phyloP scores from a whole-genome alignment of 768 basidiomycete genomes.

The Crepidotus variabilis region DNA sequence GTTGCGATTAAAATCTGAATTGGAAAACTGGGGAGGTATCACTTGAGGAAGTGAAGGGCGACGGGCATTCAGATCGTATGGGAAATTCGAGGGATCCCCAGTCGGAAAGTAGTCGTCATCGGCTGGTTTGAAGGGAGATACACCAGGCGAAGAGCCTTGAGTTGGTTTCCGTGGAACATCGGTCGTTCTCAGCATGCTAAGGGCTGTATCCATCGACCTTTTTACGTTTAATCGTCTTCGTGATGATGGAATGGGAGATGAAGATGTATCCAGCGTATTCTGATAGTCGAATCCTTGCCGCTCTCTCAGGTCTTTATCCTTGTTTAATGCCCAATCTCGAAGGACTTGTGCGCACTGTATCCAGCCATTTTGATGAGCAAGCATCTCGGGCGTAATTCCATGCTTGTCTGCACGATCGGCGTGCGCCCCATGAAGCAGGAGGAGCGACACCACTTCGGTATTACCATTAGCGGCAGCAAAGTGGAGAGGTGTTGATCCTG shows the following conservation, averaged over 20 bases:
- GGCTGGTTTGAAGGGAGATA: background rate
- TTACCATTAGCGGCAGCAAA: constrained; percentile 97
- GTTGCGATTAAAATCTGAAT: constrained; percentile 29
- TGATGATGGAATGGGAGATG: constrained; percentile 25
- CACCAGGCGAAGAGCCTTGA: background rate
- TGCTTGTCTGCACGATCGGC: constrained; percentile 86
- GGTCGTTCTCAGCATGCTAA: constrained; percentile 47
- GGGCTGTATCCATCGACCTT: constrained; percentile 72
- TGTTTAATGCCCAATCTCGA: constrained; percentile 59
- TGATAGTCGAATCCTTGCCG: constrained; percentile 30
- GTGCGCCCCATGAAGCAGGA: constrained; percentile 82
- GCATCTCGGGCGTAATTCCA: constrained; percentile 80
- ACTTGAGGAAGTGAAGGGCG: constrained; percentile 72
- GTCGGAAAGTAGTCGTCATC: constrained; percentile 20
- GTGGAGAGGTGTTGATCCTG: constrained; percentile 93
- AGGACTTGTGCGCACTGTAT: constrained; percentile 73
- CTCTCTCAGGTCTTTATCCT: constrained; percentile 59
- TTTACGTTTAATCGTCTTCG: constrained; percentile 62
- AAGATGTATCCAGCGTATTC: constrained; percentile 18
- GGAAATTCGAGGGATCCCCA: constrained; percentile 32
- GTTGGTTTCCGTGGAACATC: constrained; percentile 18
- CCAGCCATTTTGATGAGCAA: constrained; percentile 81
- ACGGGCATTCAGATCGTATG: constrained; percentile 36
- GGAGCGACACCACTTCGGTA: constrained; percentile 65
- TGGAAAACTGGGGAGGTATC: constrained; percentile 22